A percentile compares a stretch with the other conserved stretches of the same genome.
Evolutionary conservation across 805 yeast genomes (phyloP).

Genomic region (Candida nemodendra): DNA sequence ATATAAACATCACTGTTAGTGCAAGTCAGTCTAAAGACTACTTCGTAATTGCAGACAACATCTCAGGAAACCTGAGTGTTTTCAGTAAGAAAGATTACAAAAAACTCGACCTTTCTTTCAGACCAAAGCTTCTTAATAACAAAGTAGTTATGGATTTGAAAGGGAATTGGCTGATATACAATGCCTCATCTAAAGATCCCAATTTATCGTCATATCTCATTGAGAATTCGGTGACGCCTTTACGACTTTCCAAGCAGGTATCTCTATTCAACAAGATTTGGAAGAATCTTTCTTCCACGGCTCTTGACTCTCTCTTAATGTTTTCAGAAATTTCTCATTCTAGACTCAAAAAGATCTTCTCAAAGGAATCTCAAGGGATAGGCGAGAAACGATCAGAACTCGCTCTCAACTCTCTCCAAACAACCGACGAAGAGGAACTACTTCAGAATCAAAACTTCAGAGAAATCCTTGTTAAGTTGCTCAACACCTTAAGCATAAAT

Average conservation of each 20-base stretch:
- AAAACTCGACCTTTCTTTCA: not conserved
- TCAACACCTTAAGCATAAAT: slow-evolving; percentile 29
- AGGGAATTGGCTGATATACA: slow-evolving; percentile 49
- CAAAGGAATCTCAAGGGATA: slow-evolving; percentile 5
- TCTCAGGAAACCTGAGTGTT: slow-evolving; percentile 16
- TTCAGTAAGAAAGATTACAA: slow-evolving; percentile 3
- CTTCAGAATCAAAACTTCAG: slow-evolving; percentile 21
- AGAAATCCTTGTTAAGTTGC: slow-evolving; percentile 27
- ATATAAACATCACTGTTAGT: slow-evolving; percentile 10
- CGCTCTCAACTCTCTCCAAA: not conserved
- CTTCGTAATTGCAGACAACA: slow-evolving; percentile 19
- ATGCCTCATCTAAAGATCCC: slow-evolving; percentile 40
- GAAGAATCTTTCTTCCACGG: slow-evolving; percentile 47
- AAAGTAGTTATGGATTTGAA: slow-evolving; percentile 47
- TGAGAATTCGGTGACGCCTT: slow-evolving; percentile 38
- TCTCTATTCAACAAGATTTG: slow-evolving; percentile 49
- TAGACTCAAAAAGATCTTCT: slow-evolving; percentile 41
- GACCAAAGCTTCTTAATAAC: slow-evolving; percentile 30
- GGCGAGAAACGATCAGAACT: slow-evolving; percentile 1
- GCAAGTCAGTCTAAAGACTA: slow-evolving; percentile 12
- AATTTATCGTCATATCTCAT: slow-evolving; percentile 20
- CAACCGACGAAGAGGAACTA: slow-evolving; percentile 14
- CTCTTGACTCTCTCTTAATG: slow-evolving; percentile 40
- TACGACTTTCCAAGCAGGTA: slow-evolving; percentile 45
- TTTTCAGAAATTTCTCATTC: slow-evolving; percentile 49